A percentile compares a stretch with the other conserved stretches of the same genome.
Conservation (phyloP, 345 rosid genomes). For the Adansonia digitata region DNA sequence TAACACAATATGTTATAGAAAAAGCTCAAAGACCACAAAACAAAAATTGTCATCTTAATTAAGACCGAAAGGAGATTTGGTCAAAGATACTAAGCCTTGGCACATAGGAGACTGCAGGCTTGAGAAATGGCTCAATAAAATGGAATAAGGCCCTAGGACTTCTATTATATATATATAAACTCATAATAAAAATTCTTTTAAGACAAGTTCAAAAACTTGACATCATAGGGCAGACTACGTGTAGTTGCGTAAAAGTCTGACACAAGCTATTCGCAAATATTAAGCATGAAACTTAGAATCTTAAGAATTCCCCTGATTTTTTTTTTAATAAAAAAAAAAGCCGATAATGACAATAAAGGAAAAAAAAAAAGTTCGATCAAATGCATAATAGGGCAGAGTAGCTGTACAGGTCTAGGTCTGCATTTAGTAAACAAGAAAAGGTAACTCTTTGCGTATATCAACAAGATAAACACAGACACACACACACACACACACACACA, state of each 20-base stretch:
- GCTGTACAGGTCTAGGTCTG: not conserved
- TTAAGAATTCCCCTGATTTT: not conserved
- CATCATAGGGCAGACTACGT: not conserved
- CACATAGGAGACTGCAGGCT: not conserved
- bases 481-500: not conserved
- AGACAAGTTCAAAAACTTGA: not conserved
- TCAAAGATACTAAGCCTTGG: not conserved
- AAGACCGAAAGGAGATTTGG: not conserved
- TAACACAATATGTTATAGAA: not conserved
- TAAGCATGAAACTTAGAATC: not conserved
- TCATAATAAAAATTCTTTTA: not conserved
- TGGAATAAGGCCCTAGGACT: not conserved
- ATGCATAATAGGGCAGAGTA: too few relatives aligned
- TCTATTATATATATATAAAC: not conserved
- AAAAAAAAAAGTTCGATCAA: not conserved
- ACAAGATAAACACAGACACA: not conserved
- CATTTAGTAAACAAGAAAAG: not conserved
- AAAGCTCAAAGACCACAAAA: not conserved
- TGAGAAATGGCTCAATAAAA: not conserved
- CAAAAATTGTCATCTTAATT: not conserved
- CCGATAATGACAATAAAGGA: not conserved
- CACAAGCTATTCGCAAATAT: not conserved
- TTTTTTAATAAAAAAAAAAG: not conserved
- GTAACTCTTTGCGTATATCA: not conserved
- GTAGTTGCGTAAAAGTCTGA: not conserved